These are phyloP conservation scores for Sisymbrium irio DNA, from an alignment of 345 rosid species.

Conservation along the genomic window DNA sequence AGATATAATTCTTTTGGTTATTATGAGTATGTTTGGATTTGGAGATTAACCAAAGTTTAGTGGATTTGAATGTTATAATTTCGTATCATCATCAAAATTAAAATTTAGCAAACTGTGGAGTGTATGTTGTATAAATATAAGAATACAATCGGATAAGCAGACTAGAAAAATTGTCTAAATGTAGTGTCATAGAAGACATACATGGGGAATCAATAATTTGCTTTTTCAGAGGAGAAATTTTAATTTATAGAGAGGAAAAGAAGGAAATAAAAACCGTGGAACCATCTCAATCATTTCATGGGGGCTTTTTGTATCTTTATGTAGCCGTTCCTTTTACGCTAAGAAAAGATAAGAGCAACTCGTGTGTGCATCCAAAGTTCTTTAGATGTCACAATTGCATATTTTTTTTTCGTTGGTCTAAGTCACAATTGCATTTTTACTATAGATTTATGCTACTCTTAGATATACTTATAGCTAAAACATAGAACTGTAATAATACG, in stretches of 20 bases:
- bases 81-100: background rate
- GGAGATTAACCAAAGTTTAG: background rate
- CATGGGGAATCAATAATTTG: constrained; percentile 10
- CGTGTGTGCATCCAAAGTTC: constrained; percentile 35
- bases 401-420: no score
- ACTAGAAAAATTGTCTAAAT: background rate
- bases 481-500: background rate
- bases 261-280: constrained; percentile 6
- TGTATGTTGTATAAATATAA: background rate
- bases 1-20: background rate
- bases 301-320: constrained; percentile 33
- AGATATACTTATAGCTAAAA: background rate
- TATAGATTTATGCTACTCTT: background rate
- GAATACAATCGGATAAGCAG: background rate
- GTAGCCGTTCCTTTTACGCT: constrained; percentile 35
- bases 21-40: background rate
- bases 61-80: background rate
- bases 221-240: background rate
- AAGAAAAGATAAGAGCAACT: constrained; percentile 34
- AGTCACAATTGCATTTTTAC: background rate
- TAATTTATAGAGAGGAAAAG: constrained; percentile 3
- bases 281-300: constrained; percentile 37
- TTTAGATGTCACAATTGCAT: constrained; percentile 1
- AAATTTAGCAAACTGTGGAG: background rate
- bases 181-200: background rate